These are phyloP conservation scores for Fusarium heterosporum DNA, from an alignment of 2,329 filamentous ascomycete genomes.

Conservation along the genomic window DNA sequence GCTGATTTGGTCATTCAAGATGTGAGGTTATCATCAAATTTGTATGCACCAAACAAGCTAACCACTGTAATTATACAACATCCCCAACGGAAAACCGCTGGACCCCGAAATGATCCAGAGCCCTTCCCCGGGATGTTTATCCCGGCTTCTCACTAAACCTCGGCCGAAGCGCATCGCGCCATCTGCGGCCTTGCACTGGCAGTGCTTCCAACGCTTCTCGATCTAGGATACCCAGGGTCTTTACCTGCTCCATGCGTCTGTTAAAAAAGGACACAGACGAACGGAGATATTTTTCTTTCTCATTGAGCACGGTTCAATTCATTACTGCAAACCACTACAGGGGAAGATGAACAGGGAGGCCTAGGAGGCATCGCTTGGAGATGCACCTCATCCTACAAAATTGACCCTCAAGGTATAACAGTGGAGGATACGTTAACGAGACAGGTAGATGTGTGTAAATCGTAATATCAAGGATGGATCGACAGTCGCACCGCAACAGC, in stretches of 20 bases:
- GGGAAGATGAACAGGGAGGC: slow-evolving; percentile 8
- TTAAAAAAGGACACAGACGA: background rate
- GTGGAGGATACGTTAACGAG: background rate
- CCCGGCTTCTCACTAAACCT: slow-evolving; percentile 31
- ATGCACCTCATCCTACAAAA: slow-evolving; percentile 26
- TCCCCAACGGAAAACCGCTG: background rate
- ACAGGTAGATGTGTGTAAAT: background rate
- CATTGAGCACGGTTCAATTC: slow-evolving; percentile 28
- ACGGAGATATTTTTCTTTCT: slow-evolving; percentile 3
- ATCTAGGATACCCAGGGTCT: slow-evolving; percentile 29
- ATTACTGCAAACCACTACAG: slow-evolving; percentile 10
- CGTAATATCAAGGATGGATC: slow-evolving; percentile 1
- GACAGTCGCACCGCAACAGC: slow-evolving; percentile 19
- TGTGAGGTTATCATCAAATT: slow-evolving; percentile 25
- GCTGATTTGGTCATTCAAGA: background rate
- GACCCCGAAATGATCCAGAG: slow-evolving; percentile 14
- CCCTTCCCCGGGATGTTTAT: slow-evolving; percentile 19
- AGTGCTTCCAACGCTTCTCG: slow-evolving; percentile 26
- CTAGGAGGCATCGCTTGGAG: slow-evolving; percentile 21
- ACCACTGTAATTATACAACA: background rate
- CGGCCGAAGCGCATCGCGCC: slow-evolving; percentile 42
- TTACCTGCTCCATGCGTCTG: slow-evolving; percentile 32
- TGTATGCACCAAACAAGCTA: background rate
- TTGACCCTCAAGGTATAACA: slow-evolving; percentile 9
- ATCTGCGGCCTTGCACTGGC: slow-evolving; percentile 30